These are phyloP conservation scores for Xerocomus potaroensis DNA, from an alignment of 768 basidiomycete species.

Conservation along the genomic window DNA sequence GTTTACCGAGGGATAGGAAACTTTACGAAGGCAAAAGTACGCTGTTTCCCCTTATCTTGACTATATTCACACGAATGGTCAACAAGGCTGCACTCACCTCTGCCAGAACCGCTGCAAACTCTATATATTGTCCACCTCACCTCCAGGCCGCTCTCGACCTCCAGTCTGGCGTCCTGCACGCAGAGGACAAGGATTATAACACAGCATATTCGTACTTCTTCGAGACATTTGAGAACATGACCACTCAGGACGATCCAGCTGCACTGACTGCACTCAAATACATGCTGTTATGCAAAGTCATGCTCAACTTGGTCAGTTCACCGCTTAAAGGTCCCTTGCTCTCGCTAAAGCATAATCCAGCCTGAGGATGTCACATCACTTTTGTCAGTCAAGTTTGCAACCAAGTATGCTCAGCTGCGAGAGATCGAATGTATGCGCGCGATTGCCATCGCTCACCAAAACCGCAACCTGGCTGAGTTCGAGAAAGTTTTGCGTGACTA, in stretches of 20 bases:
- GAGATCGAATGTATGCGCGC: conserved; percentile 97
- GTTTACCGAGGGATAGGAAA: conserved; percentile 90
- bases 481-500: conserved; percentile 86
- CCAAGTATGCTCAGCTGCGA: conserved; percentile 79
- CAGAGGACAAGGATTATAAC: conserved; percentile 96
- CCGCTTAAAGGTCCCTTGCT: neutral
- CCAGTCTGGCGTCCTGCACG: conserved; percentile 80
- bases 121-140: conserved; percentile 86
- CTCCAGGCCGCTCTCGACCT: conserved; percentile 60
- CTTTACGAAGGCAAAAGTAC: conserved; percentile 82
- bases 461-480: conserved; percentile 84
- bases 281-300: conserved; percentile 97
- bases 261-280: conserved; percentile 91
- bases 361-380: conserved; percentile 92
- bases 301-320: conserved; percentile 81
- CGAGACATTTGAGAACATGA: conserved; percentile 90
- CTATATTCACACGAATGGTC: neutral
- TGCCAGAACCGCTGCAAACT: conserved; percentile 89
- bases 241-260: conserved; percentile 65
- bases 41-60: conserved; percentile 7
- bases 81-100: conserved; percentile 79
- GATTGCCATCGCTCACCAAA: conserved; percentile 90
- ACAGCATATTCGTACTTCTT: conserved; percentile 98
- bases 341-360: conserved; percentile 36
- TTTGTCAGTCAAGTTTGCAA: conserved; percentile 79